Conservation (phyloP, 257 asterid species). For the Lithospermum erythrorhizon region DNA sequence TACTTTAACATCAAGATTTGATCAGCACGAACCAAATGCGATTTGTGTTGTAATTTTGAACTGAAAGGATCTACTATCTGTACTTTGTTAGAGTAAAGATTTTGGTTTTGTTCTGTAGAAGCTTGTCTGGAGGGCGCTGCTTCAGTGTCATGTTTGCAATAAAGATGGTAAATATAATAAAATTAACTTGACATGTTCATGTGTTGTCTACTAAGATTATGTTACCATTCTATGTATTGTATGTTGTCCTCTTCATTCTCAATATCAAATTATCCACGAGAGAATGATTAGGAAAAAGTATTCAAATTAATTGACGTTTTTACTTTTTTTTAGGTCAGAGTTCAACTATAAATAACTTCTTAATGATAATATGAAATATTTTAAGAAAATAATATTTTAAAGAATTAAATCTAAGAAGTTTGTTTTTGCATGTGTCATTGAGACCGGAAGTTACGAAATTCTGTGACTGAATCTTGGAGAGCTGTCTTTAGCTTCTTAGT, state of each 20-base stretch:
- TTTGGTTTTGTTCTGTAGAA: neutral
- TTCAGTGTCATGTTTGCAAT: neutral
- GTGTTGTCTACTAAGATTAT: no score
- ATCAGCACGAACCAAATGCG: neutral
- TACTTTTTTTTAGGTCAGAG: no score
- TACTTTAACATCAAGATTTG: slow-evolving; percentile 74
- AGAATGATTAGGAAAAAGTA: no score
- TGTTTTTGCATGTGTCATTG: slow-evolving; percentile 28
- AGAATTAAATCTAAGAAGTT: neutral
- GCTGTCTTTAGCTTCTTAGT: slow-evolving; percentile 2
- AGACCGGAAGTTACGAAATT: slow-evolving; percentile 19
- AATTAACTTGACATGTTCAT: no score
- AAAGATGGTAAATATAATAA: no score
- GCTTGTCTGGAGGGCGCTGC: neutral
- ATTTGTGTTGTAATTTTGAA: neutral
- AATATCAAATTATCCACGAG: no score
- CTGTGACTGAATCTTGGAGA: slow-evolving; percentile 8
- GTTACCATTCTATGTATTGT: neutral
- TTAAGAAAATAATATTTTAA: no score
- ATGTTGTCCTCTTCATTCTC: no score
- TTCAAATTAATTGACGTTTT: no score
- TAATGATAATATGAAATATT: no score
- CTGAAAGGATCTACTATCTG: neutral
- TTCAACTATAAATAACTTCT: no score
- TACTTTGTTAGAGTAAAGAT: no score